Conservation (phyloP, 768 basidiomycete genomes). For the Hypholoma sublateritium region DNA sequence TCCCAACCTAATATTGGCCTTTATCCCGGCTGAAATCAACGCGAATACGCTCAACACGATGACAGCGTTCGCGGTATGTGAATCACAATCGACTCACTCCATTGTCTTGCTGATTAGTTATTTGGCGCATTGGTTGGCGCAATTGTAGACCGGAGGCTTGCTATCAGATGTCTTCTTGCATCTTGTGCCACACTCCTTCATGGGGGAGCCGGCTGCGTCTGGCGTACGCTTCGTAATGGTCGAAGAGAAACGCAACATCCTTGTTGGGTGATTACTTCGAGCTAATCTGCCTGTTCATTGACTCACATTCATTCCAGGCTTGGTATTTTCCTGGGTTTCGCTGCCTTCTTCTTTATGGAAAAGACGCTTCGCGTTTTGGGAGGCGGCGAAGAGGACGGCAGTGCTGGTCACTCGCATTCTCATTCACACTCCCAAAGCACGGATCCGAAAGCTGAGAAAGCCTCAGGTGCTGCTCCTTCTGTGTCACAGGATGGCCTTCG, state of each 20-base stretch:
- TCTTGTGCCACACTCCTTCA: slow-evolving; percentile 88
- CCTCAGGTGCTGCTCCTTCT: slow-evolving; percentile 48
- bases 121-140: slow-evolving; percentile 11
- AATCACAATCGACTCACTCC: not conserved
- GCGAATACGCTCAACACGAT: slow-evolving; percentile 86
- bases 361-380: slow-evolving; percentile 84
- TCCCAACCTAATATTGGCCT: slow-evolving; percentile 92
- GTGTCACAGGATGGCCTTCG: slow-evolving; percentile 48
- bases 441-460: slow-evolving; percentile 32
- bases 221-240: slow-evolving; percentile 81
- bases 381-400: slow-evolving; percentile 55
- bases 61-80: slow-evolving; percentile 86
- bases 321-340: slow-evolving; percentile 84
- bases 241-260: slow-evolving; percentile 88
- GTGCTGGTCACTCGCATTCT: slow-evolving; percentile 59
- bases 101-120: not conserved
- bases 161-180: slow-evolving; percentile 93
- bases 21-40: slow-evolving; percentile 88
- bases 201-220: slow-evolving; percentile 78
- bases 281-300: not conserved
- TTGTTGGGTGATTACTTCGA: slow-evolving; percentile 66
- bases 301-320: slow-evolving; percentile 41
- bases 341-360: slow-evolving; percentile 91
- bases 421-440: slow-evolving; percentile 38
- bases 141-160: slow-evolving; percentile 75